These are phyloP conservation scores for Globisporangium emineosum DNA, from an alignment of 352 stramenopile species.

Conservation along the genomic window DNA sequence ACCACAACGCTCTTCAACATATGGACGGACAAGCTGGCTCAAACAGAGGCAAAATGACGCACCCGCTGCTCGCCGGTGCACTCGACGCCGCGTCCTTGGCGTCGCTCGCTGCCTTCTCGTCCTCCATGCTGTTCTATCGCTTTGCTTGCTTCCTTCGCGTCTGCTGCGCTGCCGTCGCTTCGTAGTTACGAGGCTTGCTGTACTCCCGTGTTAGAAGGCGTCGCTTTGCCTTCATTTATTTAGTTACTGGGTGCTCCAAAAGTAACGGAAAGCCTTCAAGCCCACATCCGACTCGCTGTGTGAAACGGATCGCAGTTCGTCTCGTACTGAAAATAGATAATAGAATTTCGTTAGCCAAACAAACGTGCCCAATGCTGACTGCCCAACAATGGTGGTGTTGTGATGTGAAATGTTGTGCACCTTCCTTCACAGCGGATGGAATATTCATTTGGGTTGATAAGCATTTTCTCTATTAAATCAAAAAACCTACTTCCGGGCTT, in stretches of 20 bases:
- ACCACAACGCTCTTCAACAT: not conserved
- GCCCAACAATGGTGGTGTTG: too few relatives aligned
- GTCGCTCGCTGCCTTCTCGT: constrained; percentile 30
- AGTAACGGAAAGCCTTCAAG: constrained; percentile 2
- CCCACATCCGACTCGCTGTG: not conserved
- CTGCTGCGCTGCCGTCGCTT: not conserved
- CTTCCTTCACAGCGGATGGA: too few relatives aligned
- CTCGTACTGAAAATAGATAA: not conserved
- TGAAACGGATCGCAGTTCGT: constrained; percentile 7
- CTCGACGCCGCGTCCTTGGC: constrained; percentile 23
- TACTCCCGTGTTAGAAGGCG: not conserved
- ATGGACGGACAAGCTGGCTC: not conserved
- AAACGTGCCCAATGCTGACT: not conserved
- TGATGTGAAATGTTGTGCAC: too few relatives aligned
- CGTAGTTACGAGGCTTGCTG: not conserved
- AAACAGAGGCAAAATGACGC: not conserved
- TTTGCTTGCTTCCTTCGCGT: not conserved
- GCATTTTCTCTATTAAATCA: not conserved
- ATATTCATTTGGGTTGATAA: not conserved
- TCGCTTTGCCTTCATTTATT: constrained; percentile 2
- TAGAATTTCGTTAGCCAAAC: too few relatives aligned
- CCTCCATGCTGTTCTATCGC: constrained; percentile 20
- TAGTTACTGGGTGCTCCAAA: not conserved
- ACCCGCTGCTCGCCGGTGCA: constrained; percentile 20
- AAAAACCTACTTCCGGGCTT: constrained; percentile 20